These are phyloP conservation scores for Monascus purpureus DNA, from an alignment of 495 filamentous ascomycete genomes.

Conservation along the genomic window DNA sequence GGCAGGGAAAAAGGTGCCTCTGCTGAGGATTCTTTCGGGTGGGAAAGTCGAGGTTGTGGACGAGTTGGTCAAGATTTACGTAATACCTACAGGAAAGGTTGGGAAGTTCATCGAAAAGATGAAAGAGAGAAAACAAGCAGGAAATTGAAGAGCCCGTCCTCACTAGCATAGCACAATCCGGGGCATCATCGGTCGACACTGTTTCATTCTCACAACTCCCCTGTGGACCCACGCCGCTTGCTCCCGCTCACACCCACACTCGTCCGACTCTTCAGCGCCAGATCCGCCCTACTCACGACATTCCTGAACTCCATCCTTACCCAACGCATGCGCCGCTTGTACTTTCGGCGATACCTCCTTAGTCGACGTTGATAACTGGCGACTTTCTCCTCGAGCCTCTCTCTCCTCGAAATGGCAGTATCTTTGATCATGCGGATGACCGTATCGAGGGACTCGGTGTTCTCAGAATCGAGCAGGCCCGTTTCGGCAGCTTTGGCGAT, in stretches of 20 bases:
- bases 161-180: not conserved
- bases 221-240: too few relatives aligned
- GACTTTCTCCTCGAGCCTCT: slow-evolving; percentile 5
- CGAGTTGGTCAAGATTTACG: slow-evolving; percentile 63
- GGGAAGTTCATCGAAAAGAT: slow-evolving; percentile 68
- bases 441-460: slow-evolving; percentile 10
- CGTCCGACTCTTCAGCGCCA: slow-evolving; percentile 3
- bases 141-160: slow-evolving; percentile 2
- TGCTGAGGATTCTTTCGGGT: slow-evolving; percentile 57
- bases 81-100: slow-evolving; percentile 57
- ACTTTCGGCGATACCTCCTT: slow-evolving; percentile 5
- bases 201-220: slow-evolving; percentile 2
- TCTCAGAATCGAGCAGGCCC: slow-evolving; percentile 6
- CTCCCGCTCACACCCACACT: too few relatives aligned
- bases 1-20: slow-evolving; percentile 67
- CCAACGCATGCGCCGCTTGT: too few relatives aligned
- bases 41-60: slow-evolving; percentile 83
- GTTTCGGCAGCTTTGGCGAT: slow-evolving; percentile 8
- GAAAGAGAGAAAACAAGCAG: slow-evolving; percentile 46
- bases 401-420: slow-evolving; percentile 3
- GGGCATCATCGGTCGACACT: not conserved
- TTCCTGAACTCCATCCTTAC: slow-evolving; percentile 5
- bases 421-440: slow-evolving; percentile 11
- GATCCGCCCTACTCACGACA: slow-evolving; percentile 4
- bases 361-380: slow-evolving; percentile 3